A percentile compares a stretch with the other conserved stretches of the same genome.
Evolutionary conservation across 2,329 filamentous ascomycete genomes (phyloP).

Genomic region (Nigrospora osmanthi): DNA sequence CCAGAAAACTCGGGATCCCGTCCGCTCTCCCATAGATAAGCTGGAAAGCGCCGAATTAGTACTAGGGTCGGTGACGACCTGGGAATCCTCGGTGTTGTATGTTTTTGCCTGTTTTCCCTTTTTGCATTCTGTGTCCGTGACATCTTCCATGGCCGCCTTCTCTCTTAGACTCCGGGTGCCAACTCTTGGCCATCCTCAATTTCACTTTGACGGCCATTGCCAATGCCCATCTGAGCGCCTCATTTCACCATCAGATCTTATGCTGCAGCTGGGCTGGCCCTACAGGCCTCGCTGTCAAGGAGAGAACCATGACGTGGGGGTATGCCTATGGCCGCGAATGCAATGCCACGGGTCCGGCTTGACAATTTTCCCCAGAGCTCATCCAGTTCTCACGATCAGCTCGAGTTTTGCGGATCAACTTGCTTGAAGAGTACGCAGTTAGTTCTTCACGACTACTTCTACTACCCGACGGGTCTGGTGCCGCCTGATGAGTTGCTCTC

Average conservation of each 20-base stretch:
- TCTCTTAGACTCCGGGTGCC: too few relatives aligned
- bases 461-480: neutral
- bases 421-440: neutral
- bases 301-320: neutral
- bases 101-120: too few relatives aligned
- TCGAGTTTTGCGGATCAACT: neutral
- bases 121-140: too few relatives aligned
- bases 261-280: neutral
- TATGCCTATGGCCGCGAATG: neutral
- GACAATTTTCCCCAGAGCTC: neutral
- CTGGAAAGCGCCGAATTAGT: too few relatives aligned
- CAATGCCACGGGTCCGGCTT: neutral
- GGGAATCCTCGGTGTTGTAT: too few relatives aligned
- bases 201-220: neutral
- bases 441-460: neutral
- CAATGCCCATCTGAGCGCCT: neutral
- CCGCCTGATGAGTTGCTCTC: neutral
- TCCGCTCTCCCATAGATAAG: too few relatives aligned
- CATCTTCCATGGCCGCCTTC: too few relatives aligned
- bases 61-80: too few relatives aligned
- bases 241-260: neutral
- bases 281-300: neutral
- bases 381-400: neutral
- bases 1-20: too few relatives aligned
- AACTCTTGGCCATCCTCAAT: too few relatives aligned